phyloP scores from a whole-genome alignment of 1,284 basidiomycete genomes.

The Leucoagaricus sp. region DNA sequence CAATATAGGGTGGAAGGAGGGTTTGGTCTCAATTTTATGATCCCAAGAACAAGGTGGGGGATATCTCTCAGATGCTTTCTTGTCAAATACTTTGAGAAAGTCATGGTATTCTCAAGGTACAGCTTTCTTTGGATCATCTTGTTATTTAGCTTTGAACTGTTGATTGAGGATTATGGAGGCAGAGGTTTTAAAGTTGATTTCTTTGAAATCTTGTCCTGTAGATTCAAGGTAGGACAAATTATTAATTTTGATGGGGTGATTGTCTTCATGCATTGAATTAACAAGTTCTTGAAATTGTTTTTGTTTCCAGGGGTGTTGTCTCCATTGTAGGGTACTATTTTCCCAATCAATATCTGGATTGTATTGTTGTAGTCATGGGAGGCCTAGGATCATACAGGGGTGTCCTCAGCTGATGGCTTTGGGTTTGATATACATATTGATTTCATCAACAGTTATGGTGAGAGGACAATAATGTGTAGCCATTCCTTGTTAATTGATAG shows the following conservation, averaged over 20 bases:
- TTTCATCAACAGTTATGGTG: too few species aligned
- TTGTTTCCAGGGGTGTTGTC: too few species aligned
- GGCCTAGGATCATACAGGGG: too few species aligned
- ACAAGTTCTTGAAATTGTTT: neutral
- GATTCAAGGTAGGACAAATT: neutral
- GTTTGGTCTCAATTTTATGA: conserved; percentile 12
- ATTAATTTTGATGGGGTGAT: too few species aligned
- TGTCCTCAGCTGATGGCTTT: too few species aligned
- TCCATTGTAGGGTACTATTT: neutral
- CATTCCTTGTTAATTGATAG: too few species aligned
- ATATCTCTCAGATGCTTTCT: neutral
- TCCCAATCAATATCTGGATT: neutral
- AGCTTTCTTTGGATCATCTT: neutral
- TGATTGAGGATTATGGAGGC: too few species aligned
- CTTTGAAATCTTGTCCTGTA: too few species aligned
- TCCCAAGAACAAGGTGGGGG: conserved; percentile 1
- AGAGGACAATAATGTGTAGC: too few species aligned
- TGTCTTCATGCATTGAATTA: too few species aligned
- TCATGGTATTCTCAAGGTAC: neutral
- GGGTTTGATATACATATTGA: too few species aligned
- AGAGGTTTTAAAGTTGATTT: neutral
- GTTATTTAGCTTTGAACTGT: neutral
- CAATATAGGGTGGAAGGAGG: neutral
- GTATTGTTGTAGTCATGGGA: neutral
- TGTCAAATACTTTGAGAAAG: neutral